Evolutionary conservation across 306 rosid genomes (phyloP).

Genomic region (Mucuna pruriens): DNA sequence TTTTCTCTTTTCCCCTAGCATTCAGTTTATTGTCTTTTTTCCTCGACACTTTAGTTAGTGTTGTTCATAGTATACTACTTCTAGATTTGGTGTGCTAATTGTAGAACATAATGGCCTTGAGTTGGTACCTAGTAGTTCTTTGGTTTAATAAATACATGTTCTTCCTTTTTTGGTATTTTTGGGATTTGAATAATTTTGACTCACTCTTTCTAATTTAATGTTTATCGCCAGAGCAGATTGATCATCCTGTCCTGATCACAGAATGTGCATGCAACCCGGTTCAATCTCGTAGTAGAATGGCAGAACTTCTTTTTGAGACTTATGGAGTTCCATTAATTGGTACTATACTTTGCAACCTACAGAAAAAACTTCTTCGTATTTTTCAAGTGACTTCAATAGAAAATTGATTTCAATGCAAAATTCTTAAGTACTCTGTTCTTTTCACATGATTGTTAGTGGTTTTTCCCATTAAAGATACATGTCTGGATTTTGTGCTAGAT

Average conservation of each 20-base stretch:
- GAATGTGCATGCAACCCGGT: conserved; percentile 84
- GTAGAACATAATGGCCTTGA: not conserved
- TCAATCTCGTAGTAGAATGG: conserved; percentile 85
- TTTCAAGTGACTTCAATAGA: conserved; percentile 1
- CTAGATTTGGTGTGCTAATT: conserved; percentile 6
- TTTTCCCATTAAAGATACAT: not conserved
- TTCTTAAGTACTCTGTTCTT: not conserved
- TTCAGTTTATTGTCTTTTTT: not conserved
- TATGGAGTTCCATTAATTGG: conserved; percentile 89
- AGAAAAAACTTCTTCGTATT: not conserved
- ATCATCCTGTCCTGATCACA: conserved; percentile 83
- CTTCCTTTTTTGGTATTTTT: not conserved
- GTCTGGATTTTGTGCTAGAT: conserved; percentile 21
- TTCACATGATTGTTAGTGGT: not conserved
- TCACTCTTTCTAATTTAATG: conserved; percentile 33
- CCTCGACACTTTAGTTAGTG: conserved; percentile 17
- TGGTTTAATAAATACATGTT: not conserved
- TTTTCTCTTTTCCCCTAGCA: not conserved
- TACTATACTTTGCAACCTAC: conserved; percentile 39
- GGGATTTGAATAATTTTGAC: conserved; percentile 20
- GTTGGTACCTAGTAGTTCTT: conserved; percentile 32
- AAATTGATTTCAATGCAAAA: conserved; percentile 9
- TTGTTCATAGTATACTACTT: conserved; percentile 2
- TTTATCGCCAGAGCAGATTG: conserved; percentile 77
- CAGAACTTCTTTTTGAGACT: conserved; percentile 85